Evolutionary conservation across 2,329 filamentous ascomycete species (phyloP).

Genomic region (Penicillium sp.): DNA sequence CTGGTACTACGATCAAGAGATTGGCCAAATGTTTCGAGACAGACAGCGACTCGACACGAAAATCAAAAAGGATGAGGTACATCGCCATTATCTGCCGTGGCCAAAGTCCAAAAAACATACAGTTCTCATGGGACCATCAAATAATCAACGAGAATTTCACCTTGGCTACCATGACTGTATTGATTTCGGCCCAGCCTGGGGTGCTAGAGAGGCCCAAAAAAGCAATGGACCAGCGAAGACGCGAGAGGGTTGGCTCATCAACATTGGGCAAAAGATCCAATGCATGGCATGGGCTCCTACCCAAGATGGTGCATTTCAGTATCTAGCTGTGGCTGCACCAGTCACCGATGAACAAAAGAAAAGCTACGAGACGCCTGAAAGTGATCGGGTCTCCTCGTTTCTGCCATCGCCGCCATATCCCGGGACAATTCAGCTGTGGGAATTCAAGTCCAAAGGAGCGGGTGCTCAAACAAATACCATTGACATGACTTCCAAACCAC

Average conservation of each 20-base stretch:
- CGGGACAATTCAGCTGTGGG: constrained; percentile 60
- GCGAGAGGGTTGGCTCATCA: constrained; percentile 56
- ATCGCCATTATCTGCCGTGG: constrained; percentile 44
- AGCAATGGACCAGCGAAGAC: constrained; percentile 15
- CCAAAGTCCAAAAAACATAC: constrained; percentile 35
- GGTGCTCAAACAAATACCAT: constrained; percentile 38
- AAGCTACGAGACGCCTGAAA: constrained; percentile 27
- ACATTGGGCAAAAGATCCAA: constrained; percentile 55
- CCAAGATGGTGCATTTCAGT: constrained; percentile 50
- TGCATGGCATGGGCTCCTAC: constrained; percentile 52
- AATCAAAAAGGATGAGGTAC: constrained; percentile 40
- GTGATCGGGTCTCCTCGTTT: constrained; percentile 50
- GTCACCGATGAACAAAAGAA: constrained; percentile 39
- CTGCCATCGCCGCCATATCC: constrained; percentile 49
- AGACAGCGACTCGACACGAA: constrained; percentile 39
- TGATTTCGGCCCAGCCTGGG: constrained; percentile 50
- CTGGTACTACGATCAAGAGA: constrained; percentile 53
- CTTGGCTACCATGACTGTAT: constrained; percentile 46
- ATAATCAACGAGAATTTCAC: constrained; percentile 44
- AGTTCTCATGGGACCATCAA: constrained; percentile 53
- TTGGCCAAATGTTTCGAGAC: constrained; percentile 42
- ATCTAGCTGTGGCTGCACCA: constrained; percentile 54
- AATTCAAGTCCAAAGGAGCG: constrained; percentile 46
- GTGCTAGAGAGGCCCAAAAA: constrained; percentile 15
- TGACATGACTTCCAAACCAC: constrained; percentile 46